These are phyloP conservation scores for Pseudohyphozyma bogoriensis DNA, from an alignment of 768 basidiomycete species.

Conservation along the genomic window DNA sequence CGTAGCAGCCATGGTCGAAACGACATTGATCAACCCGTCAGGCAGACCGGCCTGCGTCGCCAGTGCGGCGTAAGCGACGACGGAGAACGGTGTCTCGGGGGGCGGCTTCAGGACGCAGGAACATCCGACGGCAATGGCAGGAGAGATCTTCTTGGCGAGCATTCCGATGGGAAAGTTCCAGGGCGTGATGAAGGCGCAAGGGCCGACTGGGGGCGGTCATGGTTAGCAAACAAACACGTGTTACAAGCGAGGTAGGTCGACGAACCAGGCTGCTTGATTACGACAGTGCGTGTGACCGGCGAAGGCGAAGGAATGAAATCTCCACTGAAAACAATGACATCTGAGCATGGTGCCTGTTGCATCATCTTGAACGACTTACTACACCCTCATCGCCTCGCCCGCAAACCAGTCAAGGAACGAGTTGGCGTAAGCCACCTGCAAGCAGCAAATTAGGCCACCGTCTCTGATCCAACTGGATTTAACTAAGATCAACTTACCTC, in stretches of 20 bases:
- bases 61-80: conserved; percentile 60
- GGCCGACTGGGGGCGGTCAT: conserved; percentile 32
- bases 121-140: conserved; percentile 91
- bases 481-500: conserved; percentile 46
- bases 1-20: conserved; percentile 77
- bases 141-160: conserved; percentile 70
- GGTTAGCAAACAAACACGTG: not conserved
- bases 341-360: too few relatives aligned
- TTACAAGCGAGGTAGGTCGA: conserved; percentile 13
- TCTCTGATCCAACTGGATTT: conserved; percentile 46
- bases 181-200: conserved; percentile 35
- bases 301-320: conserved; percentile 73
- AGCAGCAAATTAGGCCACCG: conserved; percentile 8
- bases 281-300: conserved; percentile 61
- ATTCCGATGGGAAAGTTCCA: conserved; percentile 30
- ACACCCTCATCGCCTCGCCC: conserved; percentile 80
- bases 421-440: conserved; percentile 56
- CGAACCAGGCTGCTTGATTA: conserved; percentile 69
- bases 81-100: conserved; percentile 57
- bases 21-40: conserved; percentile 83
- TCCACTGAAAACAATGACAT: conserved; percentile 42
- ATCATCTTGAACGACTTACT: conserved; percentile 33
- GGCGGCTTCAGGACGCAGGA: conserved; percentile 61
- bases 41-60: conserved; percentile 78
- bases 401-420: conserved; percentile 61